Evolutionary conservation across 2,329 filamentous ascomycete genomes (phyloP), one percentile per base, ranked within the genome.

Genomic region (Pseudocercospora pini-densiflorae): DNA sequence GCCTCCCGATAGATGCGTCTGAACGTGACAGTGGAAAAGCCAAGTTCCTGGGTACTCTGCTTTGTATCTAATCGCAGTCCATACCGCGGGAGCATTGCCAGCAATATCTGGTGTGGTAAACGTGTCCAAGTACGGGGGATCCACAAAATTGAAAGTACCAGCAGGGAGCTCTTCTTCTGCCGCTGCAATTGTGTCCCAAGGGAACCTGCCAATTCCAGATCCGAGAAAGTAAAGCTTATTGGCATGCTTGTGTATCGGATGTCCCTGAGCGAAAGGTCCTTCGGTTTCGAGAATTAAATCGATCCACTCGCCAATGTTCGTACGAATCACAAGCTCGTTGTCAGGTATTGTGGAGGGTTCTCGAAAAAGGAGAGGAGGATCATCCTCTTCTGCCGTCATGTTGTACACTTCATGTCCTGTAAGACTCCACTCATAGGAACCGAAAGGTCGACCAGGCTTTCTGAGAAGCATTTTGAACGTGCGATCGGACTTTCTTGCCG

Each of bases 171-270:
- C 75, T 14, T 73, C 67, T 2, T 80, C 77, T 0, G 88, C 87
- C 59, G 88, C 85, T 0, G 80, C 83, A 0, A 89, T 83, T 1
- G 80, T 82, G 2, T 73, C 74, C 80, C 84, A 89, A n/a, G 79
- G 81, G 72, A 86, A 90, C 1, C 51, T 29, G 0, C 76, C 76
- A 10, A 68, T 55, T 1, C 86, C 87, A 0, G 77, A 65, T 0
- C 88, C 88, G 31, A 90, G 81, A 16, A 84, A 77, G 71, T 82
- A 89, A 78, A 86, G 87, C 73, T 87, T 88, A 70, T 84, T 87
- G 51, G 84, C 84, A 76, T 90, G 88, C 78, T 89, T 89, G 81
- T 90, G 88, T 58, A 90, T 85, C 0, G 86, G 85, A 65, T 90
- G 88, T 16, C 84, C 80, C 2, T 68, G 71, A 4, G 68, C 60